Evolutionary conservation across 192 early-diverging fungal genomes (phyloP).

Genomic region (Podila verticillata): DNA sequence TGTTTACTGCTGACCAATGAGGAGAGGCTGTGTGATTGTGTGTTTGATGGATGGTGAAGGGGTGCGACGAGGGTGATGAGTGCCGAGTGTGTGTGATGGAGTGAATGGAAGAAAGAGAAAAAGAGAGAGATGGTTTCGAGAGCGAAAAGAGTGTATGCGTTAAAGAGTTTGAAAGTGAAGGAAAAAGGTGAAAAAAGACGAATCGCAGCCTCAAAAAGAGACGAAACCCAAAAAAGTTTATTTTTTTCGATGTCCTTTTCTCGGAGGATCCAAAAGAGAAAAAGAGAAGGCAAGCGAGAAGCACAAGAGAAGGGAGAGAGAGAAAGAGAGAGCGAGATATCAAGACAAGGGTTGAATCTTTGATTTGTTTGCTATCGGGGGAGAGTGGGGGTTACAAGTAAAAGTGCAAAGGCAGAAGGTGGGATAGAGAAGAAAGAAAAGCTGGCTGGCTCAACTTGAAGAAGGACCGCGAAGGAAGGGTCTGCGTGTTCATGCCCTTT

Average conservation of each 20-base stretch:
- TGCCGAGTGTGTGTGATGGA: too few species aligned
- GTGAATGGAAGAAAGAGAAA: neutral
- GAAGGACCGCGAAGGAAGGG: too few species aligned
- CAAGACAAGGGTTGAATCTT: neutral
- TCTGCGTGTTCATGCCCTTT: too few species aligned
- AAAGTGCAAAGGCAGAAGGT: too few species aligned
- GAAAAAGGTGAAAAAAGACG: neutral
- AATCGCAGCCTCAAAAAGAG: neutral
- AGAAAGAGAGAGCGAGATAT: neutral
- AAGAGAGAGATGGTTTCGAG: neutral
- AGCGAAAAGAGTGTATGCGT: neutral
- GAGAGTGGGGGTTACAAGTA: too few species aligned
- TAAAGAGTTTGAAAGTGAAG: neutral
- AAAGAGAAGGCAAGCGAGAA: too few species aligned
- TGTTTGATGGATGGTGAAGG: too few species aligned
- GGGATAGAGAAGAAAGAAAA: too few species aligned
- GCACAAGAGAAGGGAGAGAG: too few species aligned
- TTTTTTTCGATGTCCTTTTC: neutral
- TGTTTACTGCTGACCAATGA: neutral
- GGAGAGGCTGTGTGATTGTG: neutral
- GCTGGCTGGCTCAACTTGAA: too few species aligned
- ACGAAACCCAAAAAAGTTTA: conserved; percentile 1
- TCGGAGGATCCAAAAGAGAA: neutral
- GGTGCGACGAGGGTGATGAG: too few species aligned
- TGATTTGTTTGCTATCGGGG: too few species aligned